A percentile compares a stretch with the other conserved stretches of the same genome.
Evolutionary conservation across 2,329 filamentous ascomycete genomes (phyloP).

Genomic region (Colletotrichum lentis): DNA sequence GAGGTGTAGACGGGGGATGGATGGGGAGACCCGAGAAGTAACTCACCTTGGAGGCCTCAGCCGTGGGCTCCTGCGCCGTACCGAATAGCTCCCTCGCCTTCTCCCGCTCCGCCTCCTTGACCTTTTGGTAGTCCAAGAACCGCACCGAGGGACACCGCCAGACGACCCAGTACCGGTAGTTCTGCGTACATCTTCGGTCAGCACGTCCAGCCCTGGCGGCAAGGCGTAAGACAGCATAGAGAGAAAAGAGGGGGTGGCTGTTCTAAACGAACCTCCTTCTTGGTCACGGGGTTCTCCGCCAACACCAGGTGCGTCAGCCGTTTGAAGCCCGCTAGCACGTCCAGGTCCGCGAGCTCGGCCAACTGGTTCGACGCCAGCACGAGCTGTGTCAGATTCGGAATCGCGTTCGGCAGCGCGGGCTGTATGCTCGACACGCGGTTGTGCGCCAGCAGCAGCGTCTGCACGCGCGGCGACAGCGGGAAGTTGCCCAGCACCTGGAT

Average conservation of each 20-base stretch:
- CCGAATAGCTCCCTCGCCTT: constrained; percentile 85
- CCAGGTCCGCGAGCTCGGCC: constrained; percentile 84
- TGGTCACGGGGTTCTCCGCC: constrained; percentile 86
- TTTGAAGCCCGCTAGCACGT: constrained; percentile 74
- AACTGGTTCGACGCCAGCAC: constrained; percentile 86
- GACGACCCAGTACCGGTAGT: constrained; percentile 92
- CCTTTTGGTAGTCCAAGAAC: constrained; percentile 92
- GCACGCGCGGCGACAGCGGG: constrained; percentile 86
- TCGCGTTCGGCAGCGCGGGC: constrained; percentile 72
- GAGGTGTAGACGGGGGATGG: no score
- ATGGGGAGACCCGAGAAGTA: neutral
- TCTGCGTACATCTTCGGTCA: constrained; percentile 56
- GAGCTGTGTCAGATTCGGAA: constrained; percentile 84
- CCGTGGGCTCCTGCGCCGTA: constrained; percentile 77
- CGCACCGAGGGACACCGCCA: constrained; percentile 86
- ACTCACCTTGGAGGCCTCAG: constrained; percentile 74
- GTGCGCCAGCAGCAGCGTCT: constrained; percentile 85
- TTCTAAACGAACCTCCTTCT: constrained; percentile 79
- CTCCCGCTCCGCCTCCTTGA: constrained; percentile 83
- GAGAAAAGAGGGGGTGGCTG: neutral
- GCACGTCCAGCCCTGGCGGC: neutral
- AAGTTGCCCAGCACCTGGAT: constrained; percentile 91
- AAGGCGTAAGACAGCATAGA: no score
- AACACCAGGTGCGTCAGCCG: constrained; percentile 82
- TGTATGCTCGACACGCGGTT: constrained; percentile 89